Percentiles rank a stretch among this genome's conserved stretches.
phyloP scores from a whole-genome alignment of 805 yeast genomes.

The Cyberlindnera samutprakarnensis region DNA sequence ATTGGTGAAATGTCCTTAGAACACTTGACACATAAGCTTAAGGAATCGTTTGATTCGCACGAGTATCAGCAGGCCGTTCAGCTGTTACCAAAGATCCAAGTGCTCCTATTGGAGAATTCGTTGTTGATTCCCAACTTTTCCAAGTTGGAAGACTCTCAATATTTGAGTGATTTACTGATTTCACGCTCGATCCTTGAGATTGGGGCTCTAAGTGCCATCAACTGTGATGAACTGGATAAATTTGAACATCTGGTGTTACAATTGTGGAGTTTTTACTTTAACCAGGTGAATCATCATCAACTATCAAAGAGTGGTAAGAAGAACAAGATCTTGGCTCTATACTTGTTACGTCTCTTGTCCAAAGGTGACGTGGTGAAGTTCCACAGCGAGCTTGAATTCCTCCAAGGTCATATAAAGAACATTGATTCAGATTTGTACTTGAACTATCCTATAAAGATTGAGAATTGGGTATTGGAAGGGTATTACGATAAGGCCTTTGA shows the following conservation, averaged over 20 bases:
- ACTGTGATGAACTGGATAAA: conserved; percentile 48
- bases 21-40: conserved; percentile 61
- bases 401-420: conserved; percentile 35
- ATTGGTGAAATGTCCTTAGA: conserved; percentile 38
- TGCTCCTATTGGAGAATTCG: conserved; percentile 71
- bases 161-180: conserved; percentile 60
- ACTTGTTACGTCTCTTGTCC: conserved; percentile 68
- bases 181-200: conserved; percentile 81
- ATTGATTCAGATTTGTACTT: conserved; percentile 62
- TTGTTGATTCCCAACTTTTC: conserved; percentile 59
- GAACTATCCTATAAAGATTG: conserved; percentile 81
- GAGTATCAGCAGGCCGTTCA: conserved; percentile 55
- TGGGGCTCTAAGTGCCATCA: conserved; percentile 77
- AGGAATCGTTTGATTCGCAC: conserved; percentile 52
- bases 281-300: conserved; percentile 23
- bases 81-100: conserved; percentile 63
- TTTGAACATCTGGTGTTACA: conserved; percentile 63
- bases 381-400: conserved; percentile 80
- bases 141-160: conserved; percentile 25
- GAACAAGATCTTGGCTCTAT: conserved; percentile 67
- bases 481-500: conserved; percentile 67
- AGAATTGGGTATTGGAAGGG: conserved; percentile 94
- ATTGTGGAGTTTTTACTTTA: conserved; percentile 69
- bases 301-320: conserved; percentile 47
- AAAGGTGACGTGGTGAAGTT: conserved; percentile 81